phyloP scores from a whole-genome alignment of 176 grass and related monocot genomes.

The Oryza longistaminata region DNA sequence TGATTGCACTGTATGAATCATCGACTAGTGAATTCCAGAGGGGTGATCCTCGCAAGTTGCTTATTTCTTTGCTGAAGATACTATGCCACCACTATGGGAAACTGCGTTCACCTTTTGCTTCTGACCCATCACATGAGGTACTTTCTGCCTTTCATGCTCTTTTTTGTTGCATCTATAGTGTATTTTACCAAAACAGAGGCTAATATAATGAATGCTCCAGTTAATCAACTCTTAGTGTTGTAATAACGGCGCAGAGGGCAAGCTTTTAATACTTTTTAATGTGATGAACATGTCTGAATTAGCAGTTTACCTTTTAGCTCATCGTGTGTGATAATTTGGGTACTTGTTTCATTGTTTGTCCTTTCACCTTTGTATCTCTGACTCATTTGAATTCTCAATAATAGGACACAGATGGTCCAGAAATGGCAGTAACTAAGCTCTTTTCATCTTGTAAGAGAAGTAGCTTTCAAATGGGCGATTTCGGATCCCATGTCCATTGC shows the following conservation, averaged over 20 bases:
- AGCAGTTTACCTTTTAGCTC: background rate
- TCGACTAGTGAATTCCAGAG: constrained; percentile 51
- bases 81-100: constrained; percentile 92
- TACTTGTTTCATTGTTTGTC: background rate
- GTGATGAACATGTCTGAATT: background rate
- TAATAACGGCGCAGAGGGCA: constrained; percentile 7
- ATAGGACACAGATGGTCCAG: constrained; percentile 81
- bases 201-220: background rate
- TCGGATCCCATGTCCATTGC: constrained; percentile 53
- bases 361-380: constrained; percentile 10
- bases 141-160: constrained; percentile 12
- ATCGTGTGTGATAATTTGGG: background rate
- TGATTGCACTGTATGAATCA: constrained; percentile 60
- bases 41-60: constrained; percentile 70
- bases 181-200: background rate
- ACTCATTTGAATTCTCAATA: constrained; percentile 37
- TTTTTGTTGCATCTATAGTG: constrained; percentile 19
- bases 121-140: constrained; percentile 87
- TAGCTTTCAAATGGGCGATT: constrained; percentile 39
- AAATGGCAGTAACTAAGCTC: constrained; percentile 93
- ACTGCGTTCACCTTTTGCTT: constrained; percentile 89
- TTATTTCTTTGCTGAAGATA: constrained; percentile 93
- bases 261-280: background rate
- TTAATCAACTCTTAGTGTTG: constrained; percentile 13
- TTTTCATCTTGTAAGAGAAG: constrained; percentile 79